Percentiles rank a stretch among this genome's conserved stretches.
Evolutionary conservation across 345 rosid species (phyloP).

Genomic region (Eutrema japonicum): DNA sequence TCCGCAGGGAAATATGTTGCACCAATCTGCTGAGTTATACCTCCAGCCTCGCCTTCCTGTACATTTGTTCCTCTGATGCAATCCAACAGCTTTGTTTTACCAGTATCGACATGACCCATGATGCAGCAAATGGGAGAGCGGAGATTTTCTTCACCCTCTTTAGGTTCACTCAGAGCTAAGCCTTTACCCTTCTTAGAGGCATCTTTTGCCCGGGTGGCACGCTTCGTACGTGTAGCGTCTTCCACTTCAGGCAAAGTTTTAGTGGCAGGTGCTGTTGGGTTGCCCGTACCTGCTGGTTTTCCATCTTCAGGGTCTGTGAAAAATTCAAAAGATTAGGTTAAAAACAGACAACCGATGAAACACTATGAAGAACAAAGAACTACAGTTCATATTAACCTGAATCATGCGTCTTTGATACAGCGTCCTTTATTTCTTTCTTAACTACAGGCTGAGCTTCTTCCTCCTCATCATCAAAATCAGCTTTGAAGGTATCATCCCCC

Average conservation of each 20-base stretch:
- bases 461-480: constrained; percentile 93
- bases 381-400: constrained; percentile 48
- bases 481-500: constrained; percentile 92
- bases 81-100: constrained; percentile 95
- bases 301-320: constrained; percentile 37
- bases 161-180: constrained; percentile 43
- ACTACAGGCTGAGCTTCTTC: constrained; percentile 57
- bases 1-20: constrained; percentile 95
- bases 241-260: constrained; percentile 48
- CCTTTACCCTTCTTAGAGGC: constrained; percentile 50
- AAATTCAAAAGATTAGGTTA: constrained; percentile 14
- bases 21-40: constrained; percentile 98
- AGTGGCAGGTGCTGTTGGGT: constrained; percentile 28
- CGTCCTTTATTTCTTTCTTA: constrained; percentile 59
- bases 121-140: constrained; percentile 97
- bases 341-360: background rate
- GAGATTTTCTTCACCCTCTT: constrained; percentile 61
- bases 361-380: constrained; percentile 1
- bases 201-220: constrained; percentile 43
- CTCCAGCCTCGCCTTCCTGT: constrained; percentile 99
- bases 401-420: constrained; percentile 42
- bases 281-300: constrained; percentile 42
- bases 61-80: constrained; percentile 96
- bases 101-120: constrained; percentile 99
- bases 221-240: constrained; percentile 25